Percentiles rank a stretch among this genome's conserved stretches.
Evolutionary conservation across 2,329 filamentous ascomycete genomes (phyloP).

Genomic region (Diaporthe sp.): DNA sequence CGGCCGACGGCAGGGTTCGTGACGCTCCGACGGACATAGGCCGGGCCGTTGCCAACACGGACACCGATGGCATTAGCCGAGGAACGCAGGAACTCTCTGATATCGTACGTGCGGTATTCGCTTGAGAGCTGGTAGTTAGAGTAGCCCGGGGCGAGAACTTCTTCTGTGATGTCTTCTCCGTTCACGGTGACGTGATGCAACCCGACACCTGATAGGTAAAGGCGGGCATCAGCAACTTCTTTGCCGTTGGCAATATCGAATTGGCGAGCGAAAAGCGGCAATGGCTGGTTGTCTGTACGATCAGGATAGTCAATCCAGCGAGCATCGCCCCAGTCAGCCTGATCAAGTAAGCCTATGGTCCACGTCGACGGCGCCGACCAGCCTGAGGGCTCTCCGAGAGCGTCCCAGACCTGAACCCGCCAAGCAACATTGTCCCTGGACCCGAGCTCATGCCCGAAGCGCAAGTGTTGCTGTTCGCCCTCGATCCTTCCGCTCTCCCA

Average conservation of each 20-base stretch:
- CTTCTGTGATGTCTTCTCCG: constrained; percentile 30
- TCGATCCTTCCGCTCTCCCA: constrained; percentile 22
- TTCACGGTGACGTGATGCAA: constrained; percentile 31
- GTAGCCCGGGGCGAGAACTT: constrained; percentile 29
- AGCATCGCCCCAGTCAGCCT: constrained; percentile 22
- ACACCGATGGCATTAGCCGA: constrained; percentile 25
- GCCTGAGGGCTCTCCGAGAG: constrained; percentile 12
- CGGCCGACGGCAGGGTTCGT: constrained; percentile 28
- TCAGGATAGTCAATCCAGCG: neutral
- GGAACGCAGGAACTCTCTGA: neutral
- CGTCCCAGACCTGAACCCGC: constrained; percentile 28
- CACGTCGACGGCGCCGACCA: constrained; percentile 29
- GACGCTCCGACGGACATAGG: constrained; percentile 23
- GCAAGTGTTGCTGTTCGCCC: neutral
- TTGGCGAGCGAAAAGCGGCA: neutral
- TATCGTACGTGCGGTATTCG: constrained; percentile 31
- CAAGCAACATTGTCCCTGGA: constrained; percentile 15
- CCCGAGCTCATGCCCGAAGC: neutral
- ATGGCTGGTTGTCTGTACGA: neutral
- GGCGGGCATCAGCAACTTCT: neutral
- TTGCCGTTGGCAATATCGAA: neutral
- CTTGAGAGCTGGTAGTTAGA: constrained; percentile 33
- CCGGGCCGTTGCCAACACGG: constrained; percentile 28
- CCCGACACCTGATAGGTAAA: constrained; percentile 15
- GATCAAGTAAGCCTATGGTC: constrained; percentile 27